Conservation (phyloP, 768 basidiomycete species). For the Crucibulum laeve region DNA sequence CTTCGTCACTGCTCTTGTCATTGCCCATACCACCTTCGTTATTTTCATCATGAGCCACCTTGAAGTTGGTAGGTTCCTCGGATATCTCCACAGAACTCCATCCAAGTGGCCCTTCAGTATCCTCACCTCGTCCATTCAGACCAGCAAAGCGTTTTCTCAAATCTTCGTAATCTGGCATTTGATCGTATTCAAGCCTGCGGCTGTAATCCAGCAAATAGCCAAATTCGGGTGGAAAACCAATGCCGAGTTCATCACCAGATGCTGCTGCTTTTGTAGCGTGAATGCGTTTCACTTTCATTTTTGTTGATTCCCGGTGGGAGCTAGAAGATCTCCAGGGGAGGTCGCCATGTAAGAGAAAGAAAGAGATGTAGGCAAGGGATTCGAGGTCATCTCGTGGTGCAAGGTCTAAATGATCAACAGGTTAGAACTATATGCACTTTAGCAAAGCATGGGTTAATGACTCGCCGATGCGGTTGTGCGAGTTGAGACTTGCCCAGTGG, state of each 20-base stretch:
- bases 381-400: slow-evolving; percentile 50
- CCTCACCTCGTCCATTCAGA: too few species aligned
- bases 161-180: too few species aligned
- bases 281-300: neutral
- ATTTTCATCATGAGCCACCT: too few species aligned
- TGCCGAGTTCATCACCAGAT: too few species aligned
- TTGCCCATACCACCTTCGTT: neutral
- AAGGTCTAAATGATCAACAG: slow-evolving; percentile 17
- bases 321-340: slow-evolving; percentile 25
- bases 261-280: neutral
- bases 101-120: too few species aligned
- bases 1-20: neutral
- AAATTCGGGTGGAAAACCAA: too few species aligned
- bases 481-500: slow-evolving; percentile 26
- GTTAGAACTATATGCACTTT: too few species aligned
- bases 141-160: too few species aligned
- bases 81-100: too few species aligned
- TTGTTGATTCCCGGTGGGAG: slow-evolving; percentile 3
- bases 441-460: neutral
- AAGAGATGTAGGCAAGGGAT: slow-evolving; percentile 48
- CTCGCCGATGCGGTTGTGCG: slow-evolving; percentile 25
- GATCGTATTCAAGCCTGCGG: too few species aligned
- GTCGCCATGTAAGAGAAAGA: slow-evolving; percentile 52
- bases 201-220: too few species aligned
- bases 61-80: too few species aligned